Conservation (phyloP, 2,329 filamentous ascomycete species). For the Exophiala calicioides region DNA sequence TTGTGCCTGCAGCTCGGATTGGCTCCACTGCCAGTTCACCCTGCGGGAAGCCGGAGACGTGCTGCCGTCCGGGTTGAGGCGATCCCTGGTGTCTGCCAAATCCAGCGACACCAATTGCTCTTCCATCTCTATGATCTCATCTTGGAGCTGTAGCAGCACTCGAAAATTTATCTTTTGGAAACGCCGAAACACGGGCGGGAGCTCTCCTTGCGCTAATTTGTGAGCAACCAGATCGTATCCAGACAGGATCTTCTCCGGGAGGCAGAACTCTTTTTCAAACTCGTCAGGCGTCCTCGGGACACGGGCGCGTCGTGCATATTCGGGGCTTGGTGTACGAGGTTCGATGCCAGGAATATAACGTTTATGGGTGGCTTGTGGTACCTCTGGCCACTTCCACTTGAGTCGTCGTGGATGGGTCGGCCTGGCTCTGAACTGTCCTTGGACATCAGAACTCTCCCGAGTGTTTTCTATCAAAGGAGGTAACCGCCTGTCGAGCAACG, state of each 20-base stretch:
- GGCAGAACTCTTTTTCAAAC: constrained; percentile 4
- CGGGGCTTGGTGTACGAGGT: constrained; percentile 16
- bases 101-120: constrained; percentile 73
- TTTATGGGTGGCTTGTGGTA: constrained; percentile 20
- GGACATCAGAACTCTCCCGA: constrained; percentile 7
- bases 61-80: constrained; percentile 38
- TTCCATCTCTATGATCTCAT: constrained; percentile 79
- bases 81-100: constrained; percentile 37
- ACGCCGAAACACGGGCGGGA: constrained; percentile 72
- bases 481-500: constrained; percentile 10
- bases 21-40: constrained; percentile 49
- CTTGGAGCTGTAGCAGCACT: constrained; percentile 77
- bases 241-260: constrained; percentile 11
- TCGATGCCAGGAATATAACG: not conserved
- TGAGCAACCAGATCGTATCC: constrained; percentile 63
- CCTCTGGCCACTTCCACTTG: constrained; percentile 22
- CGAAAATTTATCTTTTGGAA: constrained; percentile 83
- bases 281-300: constrained; percentile 1
- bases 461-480: constrained; percentile 20
- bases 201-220: constrained; percentile 47
- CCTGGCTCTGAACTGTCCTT: constrained; percentile 5
- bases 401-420: constrained; percentile 7
- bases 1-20: constrained; percentile 55
- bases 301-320: constrained; percentile 5
- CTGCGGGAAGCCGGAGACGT: constrained; percentile 43